A percentile compares a stretch with the other conserved stretches of the same genome.
Conservation (phyloP, 768 basidiomycete genomes). For the Pleurotus tuoliensis region DNA sequence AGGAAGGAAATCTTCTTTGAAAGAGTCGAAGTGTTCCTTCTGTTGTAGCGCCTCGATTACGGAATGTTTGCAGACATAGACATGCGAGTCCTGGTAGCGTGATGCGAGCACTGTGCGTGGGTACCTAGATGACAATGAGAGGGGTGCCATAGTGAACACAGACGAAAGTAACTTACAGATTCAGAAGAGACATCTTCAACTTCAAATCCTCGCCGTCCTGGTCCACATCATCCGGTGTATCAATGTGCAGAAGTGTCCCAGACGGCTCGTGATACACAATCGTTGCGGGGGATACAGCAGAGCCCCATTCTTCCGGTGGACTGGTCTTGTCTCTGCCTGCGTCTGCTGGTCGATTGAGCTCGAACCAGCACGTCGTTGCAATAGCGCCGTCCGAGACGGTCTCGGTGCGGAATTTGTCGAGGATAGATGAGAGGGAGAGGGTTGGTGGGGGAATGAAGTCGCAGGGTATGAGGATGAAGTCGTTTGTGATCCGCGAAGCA, state of each 20-base stretch:
- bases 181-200: conserved; percentile 71
- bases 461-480: conserved; percentile 88
- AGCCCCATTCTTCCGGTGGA: conserved; percentile 67
- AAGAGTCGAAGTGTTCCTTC: conserved; percentile 71
- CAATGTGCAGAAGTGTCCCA: conserved; percentile 68
- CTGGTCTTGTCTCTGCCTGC: conserved; percentile 43
- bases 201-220: conserved; percentile 67
- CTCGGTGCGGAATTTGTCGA: conserved; percentile 83
- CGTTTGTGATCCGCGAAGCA: conserved; percentile 68
- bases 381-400: conserved; percentile 58
- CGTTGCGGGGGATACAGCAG: conserved; percentile 35
- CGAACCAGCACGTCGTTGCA: conserved; percentile 66
- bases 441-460: conserved; percentile 81
- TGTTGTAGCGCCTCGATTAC: conserved; percentile 69
- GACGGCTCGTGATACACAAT: conserved; percentile 68
- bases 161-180: conserved; percentile 38
- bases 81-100: conserved; percentile 78
- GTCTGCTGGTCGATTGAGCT: conserved; percentile 28
- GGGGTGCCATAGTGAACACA: background rate
- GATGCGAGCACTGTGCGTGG: conserved; percentile 68
- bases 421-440: conserved; percentile 62
- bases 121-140: conserved; percentile 42
- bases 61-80: conserved; percentile 79
- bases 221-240: conserved; percentile 66
- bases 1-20: conserved; percentile 87